Evolutionary conservation across 179 eudicot genomes (phyloP).

Genomic region (Silene vulgaris): DNA sequence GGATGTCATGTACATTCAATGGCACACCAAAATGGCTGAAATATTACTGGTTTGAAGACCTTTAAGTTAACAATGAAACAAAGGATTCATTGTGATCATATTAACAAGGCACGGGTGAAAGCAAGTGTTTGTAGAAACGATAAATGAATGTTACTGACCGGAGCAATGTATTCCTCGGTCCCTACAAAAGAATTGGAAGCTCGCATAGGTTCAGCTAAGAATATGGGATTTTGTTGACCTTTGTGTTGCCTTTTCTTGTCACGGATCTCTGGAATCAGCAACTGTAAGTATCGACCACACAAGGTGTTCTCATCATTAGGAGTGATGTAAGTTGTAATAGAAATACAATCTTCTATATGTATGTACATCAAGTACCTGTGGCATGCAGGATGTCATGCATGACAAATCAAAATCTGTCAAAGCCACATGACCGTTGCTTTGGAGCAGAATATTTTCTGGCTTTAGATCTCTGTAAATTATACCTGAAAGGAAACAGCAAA

Average conservation of each 20-base stretch:
- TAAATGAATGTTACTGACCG: conserved; percentile 44
- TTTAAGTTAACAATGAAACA: not conserved
- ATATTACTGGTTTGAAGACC: not conserved
- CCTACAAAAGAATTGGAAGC: conserved; percentile 99
- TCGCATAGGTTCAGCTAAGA: conserved; percentile 91
- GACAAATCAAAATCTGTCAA: conserved; percentile 97
- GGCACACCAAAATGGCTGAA: not conserved
- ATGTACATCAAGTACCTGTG: conserved; percentile 50
- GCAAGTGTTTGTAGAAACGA: not conserved
- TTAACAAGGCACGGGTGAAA: no score
- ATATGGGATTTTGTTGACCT: conserved; percentile 65
- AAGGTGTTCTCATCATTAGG: conserved; percentile 7
- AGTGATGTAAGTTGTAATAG: not conserved
- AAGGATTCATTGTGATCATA: no score
- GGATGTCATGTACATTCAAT: conserved; percentile 18
- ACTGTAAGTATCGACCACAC: conserved; percentile 40
- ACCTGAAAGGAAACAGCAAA: conserved; percentile 40
- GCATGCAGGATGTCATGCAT: conserved; percentile 95
- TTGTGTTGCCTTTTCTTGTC: conserved; percentile 67
- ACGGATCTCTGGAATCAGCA: conserved; percentile 54
- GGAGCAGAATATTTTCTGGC: conserved; percentile 90
- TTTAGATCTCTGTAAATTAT: conserved; percentile 92
- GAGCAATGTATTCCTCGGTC: conserved; percentile 98
- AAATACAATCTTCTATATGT: not conserved
- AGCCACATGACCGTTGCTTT: conserved; percentile 68